These are phyloP conservation scores for Spinellus fusiger DNA, from an alignment of 192 early-diverging fungal species.

Conservation along the genomic window DNA sequence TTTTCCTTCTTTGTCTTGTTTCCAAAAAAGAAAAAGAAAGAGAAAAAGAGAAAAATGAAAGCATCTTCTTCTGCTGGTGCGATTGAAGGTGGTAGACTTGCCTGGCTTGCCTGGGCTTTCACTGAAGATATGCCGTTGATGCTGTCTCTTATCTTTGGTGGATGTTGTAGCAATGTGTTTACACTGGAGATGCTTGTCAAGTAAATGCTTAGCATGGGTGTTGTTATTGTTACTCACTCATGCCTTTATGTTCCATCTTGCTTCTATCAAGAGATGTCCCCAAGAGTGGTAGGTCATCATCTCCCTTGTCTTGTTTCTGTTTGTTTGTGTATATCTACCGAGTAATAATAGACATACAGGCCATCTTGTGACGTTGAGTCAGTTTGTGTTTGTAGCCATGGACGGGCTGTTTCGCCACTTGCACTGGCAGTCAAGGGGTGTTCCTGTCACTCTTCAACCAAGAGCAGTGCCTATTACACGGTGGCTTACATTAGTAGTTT, in stretches of 20 bases:
- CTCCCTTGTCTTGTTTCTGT: too few species aligned
- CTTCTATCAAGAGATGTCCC: slow-evolving; percentile 38
- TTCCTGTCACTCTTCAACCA: slow-evolving; percentile 32
- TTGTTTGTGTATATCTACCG: too few species aligned
- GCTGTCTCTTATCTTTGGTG: slow-evolving; percentile 73
- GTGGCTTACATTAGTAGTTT: slow-evolving; percentile 70
- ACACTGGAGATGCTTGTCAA: slow-evolving; percentile 73
- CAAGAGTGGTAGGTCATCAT: slow-evolving; percentile 45
- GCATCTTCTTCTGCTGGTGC: too few species aligned
- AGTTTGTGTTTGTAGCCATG: slow-evolving; percentile 74
- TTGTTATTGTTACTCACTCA: not conserved
- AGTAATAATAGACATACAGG: slow-evolving; percentile 31
- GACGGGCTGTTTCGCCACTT: slow-evolving; percentile 59
- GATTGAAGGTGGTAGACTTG: too few species aligned
- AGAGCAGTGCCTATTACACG: slow-evolving; percentile 60
- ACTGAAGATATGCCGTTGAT: slow-evolving; percentile 63
- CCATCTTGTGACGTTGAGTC: slow-evolving; percentile 78
- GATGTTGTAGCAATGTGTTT: slow-evolving; percentile 86
- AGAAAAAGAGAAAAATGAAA: too few species aligned
- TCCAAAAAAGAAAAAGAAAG: too few species aligned
- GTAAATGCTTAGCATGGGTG: slow-evolving; percentile 27
- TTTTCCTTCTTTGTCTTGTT: too few species aligned
- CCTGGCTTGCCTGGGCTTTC: too few species aligned
- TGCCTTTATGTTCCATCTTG: slow-evolving; percentile 7
- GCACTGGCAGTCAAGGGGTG: slow-evolving; percentile 33